These are phyloP conservation scores for Tribonema minus DNA, from an alignment of 108 stramenopile genomes.

Conservation along the genomic window DNA sequence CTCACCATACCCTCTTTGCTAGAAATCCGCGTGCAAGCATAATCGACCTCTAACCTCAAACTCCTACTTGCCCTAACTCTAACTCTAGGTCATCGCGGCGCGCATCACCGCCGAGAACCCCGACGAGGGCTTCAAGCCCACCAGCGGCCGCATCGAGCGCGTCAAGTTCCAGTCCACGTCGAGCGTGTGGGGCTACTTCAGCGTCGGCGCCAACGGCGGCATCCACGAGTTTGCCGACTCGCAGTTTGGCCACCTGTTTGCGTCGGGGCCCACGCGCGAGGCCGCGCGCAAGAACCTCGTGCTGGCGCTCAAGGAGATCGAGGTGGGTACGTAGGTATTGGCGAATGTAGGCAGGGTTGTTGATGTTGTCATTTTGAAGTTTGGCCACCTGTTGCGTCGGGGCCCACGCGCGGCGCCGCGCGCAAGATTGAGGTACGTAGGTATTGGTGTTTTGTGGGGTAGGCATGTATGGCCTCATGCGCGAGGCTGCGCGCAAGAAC, in stretches of 20 bases:
- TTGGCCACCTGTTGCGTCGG: no score
- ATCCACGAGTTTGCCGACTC: constrained; percentile 97
- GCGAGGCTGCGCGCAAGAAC: constrained; percentile 88
- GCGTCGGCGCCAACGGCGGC: constrained; percentile 91
- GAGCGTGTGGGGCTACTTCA: constrained; percentile 96
- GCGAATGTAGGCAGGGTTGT: no score
- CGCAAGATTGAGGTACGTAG: no score
- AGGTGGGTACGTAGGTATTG: constrained; percentile 39
- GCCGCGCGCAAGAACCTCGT: constrained; percentile 88
- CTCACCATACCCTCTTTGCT: no score
- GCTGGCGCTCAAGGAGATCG: constrained; percentile 91
- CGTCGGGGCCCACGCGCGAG: constrained; percentile 88
- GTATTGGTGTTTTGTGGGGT: no score
- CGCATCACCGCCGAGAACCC: constrained; percentile 98
- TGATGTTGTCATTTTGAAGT: no score
- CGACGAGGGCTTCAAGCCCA: constrained; percentile 98
- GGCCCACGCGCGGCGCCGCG: constrained; percentile 84
- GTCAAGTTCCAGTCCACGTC: constrained; percentile 97
- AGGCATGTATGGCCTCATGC: constrained; percentile 81
- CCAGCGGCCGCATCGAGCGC: constrained; percentile 88
- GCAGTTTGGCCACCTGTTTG: constrained; percentile 97
- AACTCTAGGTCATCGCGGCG: constrained; percentile 76
- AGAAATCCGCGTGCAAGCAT: no score
- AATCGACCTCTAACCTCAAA: no score
- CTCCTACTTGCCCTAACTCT: not conserved